Percentiles rank a stretch among this genome's conserved stretches.
phyloP scores from a whole-genome alignment of 2,329 filamentous ascomycete species.

The Chrysoporthe puriensis region DNA sequence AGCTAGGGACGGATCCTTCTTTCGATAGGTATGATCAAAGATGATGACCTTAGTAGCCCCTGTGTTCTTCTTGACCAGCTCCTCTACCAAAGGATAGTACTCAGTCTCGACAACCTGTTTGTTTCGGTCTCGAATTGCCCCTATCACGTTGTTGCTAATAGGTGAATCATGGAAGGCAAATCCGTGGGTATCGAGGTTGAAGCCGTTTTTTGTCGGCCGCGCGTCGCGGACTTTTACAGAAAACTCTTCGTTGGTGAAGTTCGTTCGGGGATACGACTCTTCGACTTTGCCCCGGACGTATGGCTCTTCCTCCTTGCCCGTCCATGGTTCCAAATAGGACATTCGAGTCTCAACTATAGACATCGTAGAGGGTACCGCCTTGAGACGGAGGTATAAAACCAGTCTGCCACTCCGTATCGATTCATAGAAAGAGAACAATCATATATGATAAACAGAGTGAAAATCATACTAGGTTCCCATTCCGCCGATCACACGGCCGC shows the following conservation, averaged over 20 bases:
- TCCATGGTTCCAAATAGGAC: not conserved
- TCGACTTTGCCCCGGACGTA: not conserved
- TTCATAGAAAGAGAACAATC: too few relatives aligned
- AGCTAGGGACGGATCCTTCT: not conserved
- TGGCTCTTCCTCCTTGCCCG: not conserved
- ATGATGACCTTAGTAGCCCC: conserved; percentile 2
- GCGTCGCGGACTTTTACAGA: not conserved
- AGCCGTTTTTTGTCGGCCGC: not conserved
- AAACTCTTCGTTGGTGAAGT: not conserved
- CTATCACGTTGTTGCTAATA: not conserved
- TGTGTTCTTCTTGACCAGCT: not conserved
- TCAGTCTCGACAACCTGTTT: not conserved
- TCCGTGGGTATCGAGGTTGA: not conserved
- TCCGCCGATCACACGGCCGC: too few relatives aligned
- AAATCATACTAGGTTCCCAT: too few relatives aligned
- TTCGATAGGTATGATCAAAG: conserved; percentile 6
- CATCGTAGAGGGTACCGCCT: not conserved
- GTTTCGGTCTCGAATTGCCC: not conserved
- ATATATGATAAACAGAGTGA: too few relatives aligned
- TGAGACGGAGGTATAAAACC: too few relatives aligned
- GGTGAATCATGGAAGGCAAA: not conserved
- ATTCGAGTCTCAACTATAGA: not conserved
- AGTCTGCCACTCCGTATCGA: too few relatives aligned
- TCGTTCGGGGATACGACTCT: not conserved
- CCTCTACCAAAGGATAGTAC: conserved; percentile 1